Base-by-base conservation (phyloP, 2,329 filamentous ascomycete species). In the Leptographium flavum region DNA sequence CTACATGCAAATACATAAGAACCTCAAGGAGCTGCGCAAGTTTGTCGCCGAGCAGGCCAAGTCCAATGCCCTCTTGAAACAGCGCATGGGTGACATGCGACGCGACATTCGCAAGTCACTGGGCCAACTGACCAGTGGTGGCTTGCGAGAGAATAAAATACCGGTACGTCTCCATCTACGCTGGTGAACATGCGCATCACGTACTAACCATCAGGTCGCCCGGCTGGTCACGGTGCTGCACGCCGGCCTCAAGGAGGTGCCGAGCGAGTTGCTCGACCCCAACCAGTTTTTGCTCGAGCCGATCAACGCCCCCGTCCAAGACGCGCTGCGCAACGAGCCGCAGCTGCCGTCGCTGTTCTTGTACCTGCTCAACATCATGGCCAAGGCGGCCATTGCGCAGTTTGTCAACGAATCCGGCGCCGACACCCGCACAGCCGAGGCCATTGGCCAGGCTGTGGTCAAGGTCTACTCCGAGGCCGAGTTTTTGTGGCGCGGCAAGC, bases 301-400 rank as follows among this genome's bases (percentile, higher is more conserved):
- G 21, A 45, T 62, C 63, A 46, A 35, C 6, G 56, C 60, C 11
- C 63, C 67, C 0, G 58, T 62, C 3, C 56, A 66, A 28, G 66
- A 63, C 13, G 65, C 63, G 14, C n/a, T 51, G 14, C 55, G 64
- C 49, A 72, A 72, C 51, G 67, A 67, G 14, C 50, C 55, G 40
- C 59, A 68, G 31, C 64, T 76, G 7, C 74, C 80, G 0, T 73
- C 71, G 0, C 58, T 82, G 7, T 72, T 82, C 46, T 59, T 88
- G n/a, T 90, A 85, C 57, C 69, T 83, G 3, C 67, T 88, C 47
- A 85, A 83, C 52, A 73, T 79, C 38, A 75, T 88, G 48, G 65
- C 78, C 49, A 90, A 90, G 59, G 66, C 68, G 4, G 65, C 83
- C 38, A 69, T 88, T 45, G 68, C 70, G 10, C 81, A 85, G 52